phyloP scores from a whole-genome alignment of 805 yeast genomes.

The Metschnikowia arizonensis region DNA sequence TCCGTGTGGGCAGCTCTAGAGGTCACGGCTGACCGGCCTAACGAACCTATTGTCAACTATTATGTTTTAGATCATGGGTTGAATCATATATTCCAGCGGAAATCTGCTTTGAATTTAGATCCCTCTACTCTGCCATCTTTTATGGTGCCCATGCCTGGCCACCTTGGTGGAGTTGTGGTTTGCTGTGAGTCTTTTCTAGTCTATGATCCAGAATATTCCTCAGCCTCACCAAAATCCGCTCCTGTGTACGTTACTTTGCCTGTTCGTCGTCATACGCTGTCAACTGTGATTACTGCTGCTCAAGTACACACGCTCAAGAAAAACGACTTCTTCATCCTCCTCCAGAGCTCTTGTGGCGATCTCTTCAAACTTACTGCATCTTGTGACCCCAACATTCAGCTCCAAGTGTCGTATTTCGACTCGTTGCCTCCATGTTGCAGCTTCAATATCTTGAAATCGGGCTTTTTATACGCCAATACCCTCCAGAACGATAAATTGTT shows the following conservation, averaged over 20 bases:
- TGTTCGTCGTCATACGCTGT: slow-evolving; percentile 26
- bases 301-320: slow-evolving; percentile 63
- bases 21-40: slow-evolving; percentile 19
- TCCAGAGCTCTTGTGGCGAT: slow-evolving; percentile 74
- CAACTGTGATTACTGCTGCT: slow-evolving; percentile 46
- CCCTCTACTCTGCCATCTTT: slow-evolving; percentile 36
- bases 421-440: slow-evolving; percentile 58
- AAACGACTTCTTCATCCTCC: slow-evolving; percentile 56
- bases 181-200: slow-evolving; percentile 54
- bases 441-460: slow-evolving; percentile 64
- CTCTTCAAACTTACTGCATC: slow-evolving; percentile 57
- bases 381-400: slow-evolving; percentile 36
- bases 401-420: slow-evolving; percentile 64
- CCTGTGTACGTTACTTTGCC: slow-evolving; percentile 52
- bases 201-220: slow-evolving; percentile 40
- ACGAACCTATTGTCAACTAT: slow-evolving; percentile 43
- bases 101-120: slow-evolving; percentile 10
- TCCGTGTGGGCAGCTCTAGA: slow-evolving; percentile 85
- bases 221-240: slow-evolving; percentile 1
- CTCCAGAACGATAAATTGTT: slow-evolving; percentile 59
- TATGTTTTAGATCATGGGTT: slow-evolving; percentile 86
- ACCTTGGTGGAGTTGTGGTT: slow-evolving; percentile 62
- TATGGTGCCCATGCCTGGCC: slow-evolving; percentile 68
- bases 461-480: slow-evolving; percentile 66
- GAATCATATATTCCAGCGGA: slow-evolving; percentile 61